Conservation (phyloP, 305 asterid species). For the Salvia sclarea region DNA sequence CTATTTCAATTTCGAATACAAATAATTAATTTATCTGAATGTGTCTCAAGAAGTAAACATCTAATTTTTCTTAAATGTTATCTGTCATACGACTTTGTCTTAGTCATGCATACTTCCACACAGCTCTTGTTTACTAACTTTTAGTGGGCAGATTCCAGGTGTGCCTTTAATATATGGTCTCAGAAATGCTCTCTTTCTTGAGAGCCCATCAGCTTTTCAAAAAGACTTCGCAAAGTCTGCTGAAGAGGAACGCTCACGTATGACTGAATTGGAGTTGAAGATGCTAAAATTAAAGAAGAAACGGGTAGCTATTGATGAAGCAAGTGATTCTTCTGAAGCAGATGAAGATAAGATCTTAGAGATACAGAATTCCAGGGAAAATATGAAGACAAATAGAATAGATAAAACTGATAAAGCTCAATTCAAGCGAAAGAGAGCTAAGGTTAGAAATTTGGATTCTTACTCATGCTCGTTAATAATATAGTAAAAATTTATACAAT, state of each 20-base stretch:
- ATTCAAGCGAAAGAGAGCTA: conserved; percentile 77
- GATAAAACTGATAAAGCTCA: conserved; percentile 57
- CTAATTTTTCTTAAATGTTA: not conserved
- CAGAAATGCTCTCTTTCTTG: conserved; percentile 80
- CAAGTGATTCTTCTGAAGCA: conserved; percentile 51
- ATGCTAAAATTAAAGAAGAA: conserved; percentile 49
- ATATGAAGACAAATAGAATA: conserved; percentile 34
- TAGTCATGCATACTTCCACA: conserved; percentile 4
- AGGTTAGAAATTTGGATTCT: conserved; percentile 46
- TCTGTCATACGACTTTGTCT: not conserved
- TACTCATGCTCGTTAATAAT: not conserved
- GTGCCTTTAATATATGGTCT: conserved; percentile 81
- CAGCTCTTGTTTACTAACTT: conserved; percentile 15
- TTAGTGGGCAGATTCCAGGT: conserved; percentile 72
- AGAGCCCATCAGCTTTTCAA: conserved; percentile 76
- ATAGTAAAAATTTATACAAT: not conserved
- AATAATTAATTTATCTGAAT: conserved; percentile 1
- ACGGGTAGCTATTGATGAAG: conserved; percentile 43
- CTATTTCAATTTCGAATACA: not conserved
- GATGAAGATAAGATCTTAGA: conserved; percentile 39
- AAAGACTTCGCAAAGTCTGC: conserved; percentile 62
- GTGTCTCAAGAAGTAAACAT: not conserved
- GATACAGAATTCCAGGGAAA: conserved; percentile 32
- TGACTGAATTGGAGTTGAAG: conserved; percentile 67
- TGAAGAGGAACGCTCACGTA: conserved; percentile 75